These are phyloP conservation scores for Cystobasidium tubakii DNA, from an alignment of 768 basidiomycete species.

Conservation along the genomic window DNA sequence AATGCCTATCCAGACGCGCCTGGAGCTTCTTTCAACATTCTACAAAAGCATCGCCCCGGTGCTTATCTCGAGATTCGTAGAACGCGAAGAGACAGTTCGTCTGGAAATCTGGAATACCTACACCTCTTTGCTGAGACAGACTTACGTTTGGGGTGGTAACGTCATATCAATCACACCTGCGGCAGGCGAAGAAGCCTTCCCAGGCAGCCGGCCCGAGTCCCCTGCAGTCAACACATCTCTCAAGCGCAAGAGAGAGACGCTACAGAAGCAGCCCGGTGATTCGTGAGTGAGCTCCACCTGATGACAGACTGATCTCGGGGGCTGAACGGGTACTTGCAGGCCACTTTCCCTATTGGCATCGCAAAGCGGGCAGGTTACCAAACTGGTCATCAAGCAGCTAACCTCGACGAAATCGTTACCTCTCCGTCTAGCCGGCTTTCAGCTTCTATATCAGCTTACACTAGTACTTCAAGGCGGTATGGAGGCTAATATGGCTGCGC, in stretches of 20 bases:
- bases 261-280: conserved; percentile 45
- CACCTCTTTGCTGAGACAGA: conserved; percentile 72
- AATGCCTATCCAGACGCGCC: conserved; percentile 79
- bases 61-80: conserved; percentile 82
- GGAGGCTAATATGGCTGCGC: conserved; percentile 60
- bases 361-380: conserved; percentile 72
- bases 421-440: conserved; percentile 79
- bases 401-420: conserved; percentile 71
- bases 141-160: conserved; percentile 66
- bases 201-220: neutral
- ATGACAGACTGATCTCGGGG: neutral
- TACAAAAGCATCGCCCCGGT: conserved; percentile 81
- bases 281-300: conserved; percentile 44
- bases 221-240: conserved; percentile 21
- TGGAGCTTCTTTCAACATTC: conserved; percentile 70
- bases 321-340: conserved; percentile 46
- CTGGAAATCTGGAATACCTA: conserved; percentile 89
- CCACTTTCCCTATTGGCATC: conserved; percentile 65
- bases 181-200: neutral
- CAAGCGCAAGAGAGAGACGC: conserved; percentile 55
- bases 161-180: conserved; percentile 56
- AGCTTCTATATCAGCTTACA: conserved; percentile 67
- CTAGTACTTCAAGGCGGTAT: conserved; percentile 77
- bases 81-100: conserved; percentile 89
- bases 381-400: conserved; percentile 76